phyloP scores from a whole-genome alignment of 2,329 filamentous ascomycete species.

The Arthrobotrys iridis region DNA sequence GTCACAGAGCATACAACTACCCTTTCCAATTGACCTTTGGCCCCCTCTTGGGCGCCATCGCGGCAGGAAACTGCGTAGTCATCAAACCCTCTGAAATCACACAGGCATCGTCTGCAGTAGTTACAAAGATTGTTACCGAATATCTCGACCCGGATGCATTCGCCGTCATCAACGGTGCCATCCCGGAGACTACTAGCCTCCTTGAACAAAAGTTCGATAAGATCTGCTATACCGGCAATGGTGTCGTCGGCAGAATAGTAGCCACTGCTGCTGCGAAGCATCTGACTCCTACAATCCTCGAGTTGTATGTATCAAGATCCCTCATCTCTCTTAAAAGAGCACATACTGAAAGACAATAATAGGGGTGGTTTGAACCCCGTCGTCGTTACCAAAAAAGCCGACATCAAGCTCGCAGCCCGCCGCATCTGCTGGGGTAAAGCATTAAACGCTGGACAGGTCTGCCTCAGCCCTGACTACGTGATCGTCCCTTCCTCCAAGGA shows the following conservation, averaged over 20 bases:
- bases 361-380: conserved; percentile 86
- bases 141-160: conserved; percentile 82
- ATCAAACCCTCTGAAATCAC: conserved; percentile 90
- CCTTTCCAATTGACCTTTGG: conserved; percentile 82
- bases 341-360: background rate
- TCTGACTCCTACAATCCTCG: conserved; percentile 85
- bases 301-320: conserved; percentile 68
- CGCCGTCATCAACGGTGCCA: conserved; percentile 78
- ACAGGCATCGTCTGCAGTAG: conserved; percentile 77
- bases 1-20: conserved; percentile 82
- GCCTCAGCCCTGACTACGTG: conserved; percentile 91
- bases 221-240: conserved; percentile 93
- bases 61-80: conserved; percentile 87
- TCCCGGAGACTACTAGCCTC: conserved; percentile 81
- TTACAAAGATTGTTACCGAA: conserved; percentile 80
- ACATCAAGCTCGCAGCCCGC: conserved; percentile 81
- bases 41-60: conserved; percentile 87
- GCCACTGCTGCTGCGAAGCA: conserved; percentile 88
- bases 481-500: conserved; percentile 72
- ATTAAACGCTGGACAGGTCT: conserved; percentile 88
- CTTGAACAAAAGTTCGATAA: conserved; percentile 95
- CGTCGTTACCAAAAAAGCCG: conserved; percentile 84
- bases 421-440: conserved; percentile 90
- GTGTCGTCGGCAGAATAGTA: conserved; percentile 82
- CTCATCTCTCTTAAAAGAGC: background rate